These are phyloP conservation scores for Aphanomyces invadans DNA, from an alignment of 352 stramenopile species.

Conservation along the genomic window DNA sequence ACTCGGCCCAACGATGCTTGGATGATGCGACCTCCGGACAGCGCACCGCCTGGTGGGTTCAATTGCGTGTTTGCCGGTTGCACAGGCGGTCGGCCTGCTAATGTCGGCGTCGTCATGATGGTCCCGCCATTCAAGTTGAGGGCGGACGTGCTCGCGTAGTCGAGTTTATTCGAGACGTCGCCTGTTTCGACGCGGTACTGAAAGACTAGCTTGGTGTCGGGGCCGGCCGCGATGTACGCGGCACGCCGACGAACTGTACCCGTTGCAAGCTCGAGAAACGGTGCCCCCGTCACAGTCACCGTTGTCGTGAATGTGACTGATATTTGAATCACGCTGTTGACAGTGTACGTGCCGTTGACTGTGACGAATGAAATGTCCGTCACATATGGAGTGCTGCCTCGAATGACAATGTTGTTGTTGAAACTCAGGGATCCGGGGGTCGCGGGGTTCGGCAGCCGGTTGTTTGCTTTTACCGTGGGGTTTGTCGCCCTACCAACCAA, in stretches of 20 bases:
- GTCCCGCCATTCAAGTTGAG: slow-evolving; percentile 50
- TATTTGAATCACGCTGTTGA: slow-evolving; percentile 48
- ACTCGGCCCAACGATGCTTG: slow-evolving; percentile 48
- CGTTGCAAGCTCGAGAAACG: slow-evolving; percentile 1
- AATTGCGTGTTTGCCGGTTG: slow-evolving; percentile 64
- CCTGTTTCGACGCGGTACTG: slow-evolving; percentile 47
- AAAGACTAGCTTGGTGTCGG: slow-evolving; percentile 39
- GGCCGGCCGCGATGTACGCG: slow-evolving; percentile 47
- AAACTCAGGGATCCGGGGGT: slow-evolving; percentile 59
- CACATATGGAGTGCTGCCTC: slow-evolving; percentile 59
- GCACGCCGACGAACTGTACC: slow-evolving; percentile 33
- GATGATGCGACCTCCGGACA: slow-evolving; percentile 34
- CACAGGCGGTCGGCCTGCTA: slow-evolving; percentile 30
- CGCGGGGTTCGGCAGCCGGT: slow-evolving; percentile 57
- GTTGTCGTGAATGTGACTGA: slow-evolving; percentile 62
- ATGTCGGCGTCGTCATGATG: slow-evolving; percentile 58
- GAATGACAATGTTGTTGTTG: slow-evolving; percentile 59
- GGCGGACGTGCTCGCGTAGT: slow-evolving; percentile 40
- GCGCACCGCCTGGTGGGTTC: slow-evolving; percentile 54
- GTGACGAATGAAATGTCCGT: slow-evolving; percentile 44
- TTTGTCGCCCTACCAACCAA: slow-evolving; percentile 47
- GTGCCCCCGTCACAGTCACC: slow-evolving; percentile 33
- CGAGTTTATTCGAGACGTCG: slow-evolving; percentile 41
- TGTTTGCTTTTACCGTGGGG: slow-evolving; percentile 55
- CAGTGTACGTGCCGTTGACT: slow-evolving; percentile 50